Evolutionary conservation across 352 stramenopile genomes (phyloP).

Genomic region (Pythium apleroticum): DNA sequence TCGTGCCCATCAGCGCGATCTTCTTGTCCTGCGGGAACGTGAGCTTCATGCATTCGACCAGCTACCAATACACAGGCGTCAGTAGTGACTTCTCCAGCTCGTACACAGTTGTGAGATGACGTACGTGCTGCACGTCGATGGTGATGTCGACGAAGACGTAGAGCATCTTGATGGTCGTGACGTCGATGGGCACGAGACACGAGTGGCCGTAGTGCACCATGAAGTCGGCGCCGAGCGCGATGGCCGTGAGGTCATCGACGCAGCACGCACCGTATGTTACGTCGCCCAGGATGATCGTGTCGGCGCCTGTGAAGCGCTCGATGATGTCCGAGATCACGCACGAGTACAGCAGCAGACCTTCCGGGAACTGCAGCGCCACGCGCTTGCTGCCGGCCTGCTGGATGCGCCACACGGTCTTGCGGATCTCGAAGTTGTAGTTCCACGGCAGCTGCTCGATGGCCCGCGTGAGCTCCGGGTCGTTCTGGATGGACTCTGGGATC

Average conservation of each 20-base stretch:
- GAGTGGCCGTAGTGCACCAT: constrained; percentile 99
- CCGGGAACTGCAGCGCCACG: constrained; percentile 98
- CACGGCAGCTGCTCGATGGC: constrained; percentile 94
- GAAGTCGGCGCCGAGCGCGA: constrained; percentile 94
- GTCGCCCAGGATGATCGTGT: constrained; percentile 96
- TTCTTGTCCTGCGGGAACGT: constrained; percentile 82
- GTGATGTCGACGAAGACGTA: constrained; percentile 99
- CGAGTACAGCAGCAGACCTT: constrained; percentile 97
- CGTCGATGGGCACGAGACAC: constrained; percentile 97
- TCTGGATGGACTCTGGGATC: constrained; percentile 90
- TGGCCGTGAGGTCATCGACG: constrained; percentile 97
- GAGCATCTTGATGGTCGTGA: constrained; percentile 95
- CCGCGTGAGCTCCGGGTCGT: constrained; percentile 84
- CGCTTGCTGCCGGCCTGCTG: constrained; percentile 84
- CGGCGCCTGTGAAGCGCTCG: constrained; percentile 90
- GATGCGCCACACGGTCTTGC: constrained; percentile 97
- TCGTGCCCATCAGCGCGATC: constrained; percentile 94
- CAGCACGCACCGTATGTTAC: constrained; percentile 99
- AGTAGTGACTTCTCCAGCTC: too few species aligned
- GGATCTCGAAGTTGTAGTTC: constrained; percentile 99
- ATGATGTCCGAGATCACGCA: constrained; percentile 99
- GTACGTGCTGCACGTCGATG: constrained; percentile 96
- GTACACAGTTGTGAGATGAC: too few species aligned
- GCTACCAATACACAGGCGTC: constrained; percentile 33
- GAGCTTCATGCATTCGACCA: constrained; percentile 95